phyloP scores from a whole-genome alignment of 2,329 filamentous ascomycete genomes.

The Ophiostoma montium region DNA sequence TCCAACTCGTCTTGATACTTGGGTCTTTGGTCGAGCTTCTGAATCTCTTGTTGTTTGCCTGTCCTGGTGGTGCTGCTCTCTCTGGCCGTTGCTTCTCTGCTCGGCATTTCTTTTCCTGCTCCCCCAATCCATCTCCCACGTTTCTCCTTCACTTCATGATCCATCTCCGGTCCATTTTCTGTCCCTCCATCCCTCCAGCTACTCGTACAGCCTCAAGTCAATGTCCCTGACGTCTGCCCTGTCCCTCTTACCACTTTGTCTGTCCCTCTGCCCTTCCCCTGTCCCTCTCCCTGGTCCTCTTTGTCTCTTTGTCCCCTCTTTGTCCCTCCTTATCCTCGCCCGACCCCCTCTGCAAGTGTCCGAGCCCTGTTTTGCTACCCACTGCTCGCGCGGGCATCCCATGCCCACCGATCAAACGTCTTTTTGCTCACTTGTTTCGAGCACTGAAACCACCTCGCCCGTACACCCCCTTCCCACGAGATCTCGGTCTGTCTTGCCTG shows the following conservation, averaged over 20 bases:
- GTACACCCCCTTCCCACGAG: no score
- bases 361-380: background rate
- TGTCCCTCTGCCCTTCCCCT: background rate
- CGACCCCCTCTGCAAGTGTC: background rate
- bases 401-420: no score
- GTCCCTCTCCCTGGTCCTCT: background rate
- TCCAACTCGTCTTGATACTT: background rate
- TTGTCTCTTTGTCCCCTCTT: background rate
- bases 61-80: background rate
- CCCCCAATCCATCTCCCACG: background rate
- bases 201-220: no score
- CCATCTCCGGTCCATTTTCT: background rate
- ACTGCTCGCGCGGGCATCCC: background rate
- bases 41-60: background rate
- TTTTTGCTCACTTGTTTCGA: no score
- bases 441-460: no score
- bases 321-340: background rate
- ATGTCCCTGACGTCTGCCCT: background rate
- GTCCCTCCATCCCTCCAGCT: background rate
- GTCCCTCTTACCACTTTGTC: background rate
- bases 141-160: background rate
- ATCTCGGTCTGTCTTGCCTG: no score
- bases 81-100: background rate
- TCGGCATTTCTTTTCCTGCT: background rate
- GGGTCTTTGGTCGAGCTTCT: background rate